Evolutionary conservation across 176 grass and related monocot genomes (phyloP).

Genomic region (Hsuehochloa calcarea): DNA sequence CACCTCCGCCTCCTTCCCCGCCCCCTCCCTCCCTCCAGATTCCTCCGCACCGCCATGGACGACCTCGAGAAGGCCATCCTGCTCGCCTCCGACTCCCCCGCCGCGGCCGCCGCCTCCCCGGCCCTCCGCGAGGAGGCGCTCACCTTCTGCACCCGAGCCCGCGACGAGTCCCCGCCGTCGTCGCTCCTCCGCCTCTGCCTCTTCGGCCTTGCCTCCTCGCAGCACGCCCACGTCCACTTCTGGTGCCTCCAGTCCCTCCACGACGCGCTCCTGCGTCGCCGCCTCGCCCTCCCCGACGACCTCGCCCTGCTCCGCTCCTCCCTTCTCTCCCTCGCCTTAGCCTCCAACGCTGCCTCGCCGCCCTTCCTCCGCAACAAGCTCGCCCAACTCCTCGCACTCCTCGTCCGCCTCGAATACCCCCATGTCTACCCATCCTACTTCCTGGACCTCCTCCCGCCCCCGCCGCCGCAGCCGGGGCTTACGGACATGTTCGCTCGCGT

Average conservation of each 20-base stretch:
- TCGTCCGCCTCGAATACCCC: slow-evolving; percentile 85
- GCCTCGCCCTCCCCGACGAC: slow-evolving; percentile 48
- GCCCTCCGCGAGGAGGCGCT: slow-evolving; percentile 74
- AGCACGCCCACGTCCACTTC: slow-evolving; percentile 66
- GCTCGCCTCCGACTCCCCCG: slow-evolving; percentile 59
- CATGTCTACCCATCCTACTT: slow-evolving; percentile 62
- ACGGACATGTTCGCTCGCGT: slow-evolving; percentile 94
- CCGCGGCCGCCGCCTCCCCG: slow-evolving; percentile 34
- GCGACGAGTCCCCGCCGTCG: slow-evolving; percentile 53
- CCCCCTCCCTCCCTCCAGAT: slow-evolving; percentile 28
- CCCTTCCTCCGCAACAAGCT: slow-evolving; percentile 89
- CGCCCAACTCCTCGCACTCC: slow-evolving; percentile 69
- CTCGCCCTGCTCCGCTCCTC: slow-evolving; percentile 67
- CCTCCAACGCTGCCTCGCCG: slow-evolving; percentile 52
- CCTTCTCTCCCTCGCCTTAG: slow-evolving; percentile 60
- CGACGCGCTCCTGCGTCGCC: slow-evolving; percentile 56
- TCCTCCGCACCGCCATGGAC: slow-evolving; percentile 71
- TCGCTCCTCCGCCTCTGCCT: slow-evolving; percentile 81
- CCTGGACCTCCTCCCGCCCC: slow-evolving; percentile 55
- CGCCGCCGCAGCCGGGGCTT: slow-evolving; percentile 41
- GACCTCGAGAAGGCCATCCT: slow-evolving; percentile 95
- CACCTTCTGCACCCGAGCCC: slow-evolving; percentile 70
- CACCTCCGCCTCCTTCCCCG: neutral
- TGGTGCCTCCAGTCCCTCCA: slow-evolving; percentile 93
- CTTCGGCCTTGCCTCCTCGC: slow-evolving; percentile 63